Base-by-base conservation (phyloP, 164 flowering plant species). In the Annona cherimola region DNA sequence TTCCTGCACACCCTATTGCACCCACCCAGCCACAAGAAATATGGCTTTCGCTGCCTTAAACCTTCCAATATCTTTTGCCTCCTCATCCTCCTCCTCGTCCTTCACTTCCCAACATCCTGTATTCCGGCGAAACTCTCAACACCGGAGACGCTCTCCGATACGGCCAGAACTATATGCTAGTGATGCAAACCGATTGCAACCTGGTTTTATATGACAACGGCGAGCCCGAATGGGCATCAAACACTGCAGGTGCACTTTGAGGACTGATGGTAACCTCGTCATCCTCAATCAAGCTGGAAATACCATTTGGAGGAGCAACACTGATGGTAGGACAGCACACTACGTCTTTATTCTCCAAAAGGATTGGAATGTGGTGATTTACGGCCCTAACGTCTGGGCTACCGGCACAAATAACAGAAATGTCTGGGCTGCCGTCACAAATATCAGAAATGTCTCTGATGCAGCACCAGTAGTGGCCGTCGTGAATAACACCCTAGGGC, bases 151-250 rank as follows among this genome's bases (percentile, higher is more conserved):
- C 14, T 35, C 45, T 69, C 5, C 3, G 9, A 19, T 40, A 57
- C 7, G 44, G 35, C 35, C 35, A 41, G 44, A 59, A 8, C 14
- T 54, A 55, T 41, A 11, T 12, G 2, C 35, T 69, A 7, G 9
- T 16, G 5, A 54, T 55, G 63, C 45, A 69, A 35, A 11, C 4
- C 4, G 63, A 69, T 18, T 69, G 71, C 35, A 69, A 69, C 43
- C 45, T 69, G 35, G 71, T 69, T 4, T 60, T 69, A 26, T 55
- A 55, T 42, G 71, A 69, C 19, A 54, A 41, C 0, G 11, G 62
- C 0, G 4, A 11, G 1, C 11, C 45, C 44, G 14, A 55, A 1
- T 69, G 45, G 71, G 63, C 71, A 2, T 41, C 71, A 2, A 54
- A 55, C 44, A 69, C 20, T 69, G 71, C 45, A 1, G 1, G 7